Conservation (phyloP, 305 asterid genomes). For the Fraxinus baroniana region DNA sequence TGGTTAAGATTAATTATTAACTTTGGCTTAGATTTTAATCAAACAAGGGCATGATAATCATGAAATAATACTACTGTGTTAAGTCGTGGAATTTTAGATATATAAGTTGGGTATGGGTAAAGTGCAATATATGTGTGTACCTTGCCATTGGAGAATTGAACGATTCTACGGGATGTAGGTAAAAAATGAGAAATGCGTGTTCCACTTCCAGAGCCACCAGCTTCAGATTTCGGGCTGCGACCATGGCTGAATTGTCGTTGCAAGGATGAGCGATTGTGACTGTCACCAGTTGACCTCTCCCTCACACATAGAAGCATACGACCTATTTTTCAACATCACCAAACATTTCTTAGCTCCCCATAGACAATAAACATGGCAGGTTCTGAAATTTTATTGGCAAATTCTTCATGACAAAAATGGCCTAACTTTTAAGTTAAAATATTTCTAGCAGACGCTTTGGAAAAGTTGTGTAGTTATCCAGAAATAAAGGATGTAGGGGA, state of each 20-base stretch:
- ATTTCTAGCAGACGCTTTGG: not conserved
- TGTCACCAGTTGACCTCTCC: conserved; percentile 76
- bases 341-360: conserved; percentile 13
- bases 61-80: not conserved
- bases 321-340: conserved; percentile 42
- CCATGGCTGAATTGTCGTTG: conserved; percentile 96
- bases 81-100: not conserved
- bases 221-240: conserved; percentile 80
- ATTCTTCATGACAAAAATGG: not conserved
- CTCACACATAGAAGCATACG: conserved; percentile 99
- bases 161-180: conserved; percentile 96
- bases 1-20: too few species aligned
- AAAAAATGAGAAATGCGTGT: conserved; percentile 92
- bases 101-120: conserved; percentile 1
- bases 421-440: not conserved
- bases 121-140: conserved; percentile 35
- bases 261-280: conserved; percentile 73
- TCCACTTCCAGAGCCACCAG: conserved; percentile 71
- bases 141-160: conserved; percentile 96
- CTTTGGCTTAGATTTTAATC: too few species aligned
- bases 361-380: not conserved
- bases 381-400: not conserved
- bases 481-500: not conserved
- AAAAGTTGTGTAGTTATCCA: not conserved
- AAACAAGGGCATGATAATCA: not conserved